Evolutionary conservation across 345 rosid genomes (phyloP).

Genomic region (Eucalyptus polybractea): DNA sequence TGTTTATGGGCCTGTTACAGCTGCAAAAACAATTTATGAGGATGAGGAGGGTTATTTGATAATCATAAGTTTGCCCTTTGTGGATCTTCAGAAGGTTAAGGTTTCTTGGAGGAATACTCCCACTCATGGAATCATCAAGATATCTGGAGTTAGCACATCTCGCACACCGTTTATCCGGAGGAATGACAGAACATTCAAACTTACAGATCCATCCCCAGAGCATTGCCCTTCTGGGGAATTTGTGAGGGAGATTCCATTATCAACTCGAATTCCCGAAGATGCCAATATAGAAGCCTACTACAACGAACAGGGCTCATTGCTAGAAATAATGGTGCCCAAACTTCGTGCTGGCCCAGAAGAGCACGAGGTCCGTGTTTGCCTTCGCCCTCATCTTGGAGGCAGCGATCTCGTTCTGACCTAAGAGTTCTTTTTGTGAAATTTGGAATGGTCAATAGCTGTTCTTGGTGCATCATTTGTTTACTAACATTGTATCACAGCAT

Average conservation of each 20-base stretch:
- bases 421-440: not conserved
- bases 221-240: conserved; percentile 99
- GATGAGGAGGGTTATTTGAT: conserved; percentile 75
- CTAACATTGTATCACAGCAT: not conserved
- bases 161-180: conserved; percentile 67
- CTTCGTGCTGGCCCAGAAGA: conserved; percentile 78
- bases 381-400: conserved; percentile 65
- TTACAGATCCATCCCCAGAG: conserved; percentile 84
- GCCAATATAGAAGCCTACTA: conserved; percentile 89
- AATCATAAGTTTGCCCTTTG: conserved; percentile 82
- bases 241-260: conserved; percentile 75
- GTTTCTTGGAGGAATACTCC: conserved; percentile 95
- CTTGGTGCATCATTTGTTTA: not conserved
- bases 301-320: conserved; percentile 80
- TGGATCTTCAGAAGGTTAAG: conserved; percentile 85
- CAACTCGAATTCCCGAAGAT: conserved; percentile 87
- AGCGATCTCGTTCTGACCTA: conserved; percentile 72
- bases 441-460: not conserved
- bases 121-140: conserved; percentile 69
- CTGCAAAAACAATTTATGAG: conserved; percentile 87
- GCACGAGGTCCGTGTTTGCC: conserved; percentile 94
- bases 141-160: conserved; percentile 79
- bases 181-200: conserved; percentile 85
- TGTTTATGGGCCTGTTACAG: conserved; percentile 82
- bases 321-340: conserved; percentile 92